Percentiles rank a stretch among this genome's conserved stretches.
Evolutionary conservation across 2,329 filamentous ascomycete species (phyloP).

Genomic region (Apiospora aurea): DNA sequence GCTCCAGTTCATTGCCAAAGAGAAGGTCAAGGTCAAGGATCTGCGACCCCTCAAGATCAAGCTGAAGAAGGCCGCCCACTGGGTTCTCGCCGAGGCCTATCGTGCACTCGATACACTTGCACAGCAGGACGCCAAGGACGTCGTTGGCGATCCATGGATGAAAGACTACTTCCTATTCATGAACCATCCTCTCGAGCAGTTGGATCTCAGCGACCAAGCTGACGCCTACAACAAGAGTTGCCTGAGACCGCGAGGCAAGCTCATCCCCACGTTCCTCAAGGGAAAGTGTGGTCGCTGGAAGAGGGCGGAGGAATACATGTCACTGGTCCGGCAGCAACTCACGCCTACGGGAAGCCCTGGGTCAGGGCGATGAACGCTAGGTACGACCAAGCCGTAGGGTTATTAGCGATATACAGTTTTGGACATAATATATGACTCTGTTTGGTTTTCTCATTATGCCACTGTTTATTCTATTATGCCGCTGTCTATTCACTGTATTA

Average conservation of each 20-base stretch:
- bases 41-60: not conserved
- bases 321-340: not conserved
- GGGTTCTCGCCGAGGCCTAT: not conserved
- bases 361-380: too few species aligned
- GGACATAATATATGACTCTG: too few species aligned
- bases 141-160: not conserved
- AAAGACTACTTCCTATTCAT: not conserved
- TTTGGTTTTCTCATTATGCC: too few species aligned
- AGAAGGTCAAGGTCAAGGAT: slow-evolving; percentile 3
- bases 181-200: fast-evolving
- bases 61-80: not conserved
- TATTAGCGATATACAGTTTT: too few species aligned
- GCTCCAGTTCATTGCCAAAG: too few species aligned
- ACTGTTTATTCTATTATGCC: too few species aligned
- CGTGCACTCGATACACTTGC: not conserved
- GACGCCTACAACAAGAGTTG: not conserved
- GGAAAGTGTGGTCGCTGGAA: not conserved
- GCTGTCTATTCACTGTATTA: too few species aligned
- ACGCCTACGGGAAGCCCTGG: too few species aligned
- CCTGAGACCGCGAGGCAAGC: not conserved
- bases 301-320: not conserved
- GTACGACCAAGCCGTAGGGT: too few species aligned
- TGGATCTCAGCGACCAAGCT: not conserved
- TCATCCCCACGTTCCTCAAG: not conserved
- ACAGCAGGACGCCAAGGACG: not conserved